Evolutionary conservation across 2,329 filamentous ascomycete genomes (phyloP).

Genomic region (Cladosporium sp.): DNA sequence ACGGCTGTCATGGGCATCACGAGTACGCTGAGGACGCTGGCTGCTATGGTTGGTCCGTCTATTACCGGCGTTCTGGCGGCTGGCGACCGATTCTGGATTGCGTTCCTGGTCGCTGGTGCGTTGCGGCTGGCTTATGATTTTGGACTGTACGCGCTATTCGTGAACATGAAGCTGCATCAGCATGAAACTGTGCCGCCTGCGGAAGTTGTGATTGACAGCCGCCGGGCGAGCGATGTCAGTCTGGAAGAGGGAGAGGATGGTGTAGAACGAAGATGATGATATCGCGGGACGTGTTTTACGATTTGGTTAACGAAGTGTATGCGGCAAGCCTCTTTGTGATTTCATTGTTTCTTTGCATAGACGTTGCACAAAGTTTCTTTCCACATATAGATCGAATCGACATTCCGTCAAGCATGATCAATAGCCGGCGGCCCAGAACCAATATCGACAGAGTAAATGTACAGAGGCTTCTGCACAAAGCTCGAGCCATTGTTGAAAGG

Average conservation of each 20-base stretch:
- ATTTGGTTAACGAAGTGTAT: not conserved
- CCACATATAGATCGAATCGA: too few species aligned
- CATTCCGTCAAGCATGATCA: slow-evolving; percentile 20
- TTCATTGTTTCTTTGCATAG: not conserved
- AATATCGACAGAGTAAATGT: slow-evolving; percentile 25
- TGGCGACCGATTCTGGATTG: slow-evolving; percentile 53
- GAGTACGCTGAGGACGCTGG: slow-evolving; percentile 53
- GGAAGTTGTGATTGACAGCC: not conserved
- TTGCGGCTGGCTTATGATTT: slow-evolving; percentile 53
- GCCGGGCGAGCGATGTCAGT: not conserved
- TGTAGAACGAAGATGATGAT: not conserved
- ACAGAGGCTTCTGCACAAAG: slow-evolving; percentile 21
- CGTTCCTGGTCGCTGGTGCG: slow-evolving; percentile 52
- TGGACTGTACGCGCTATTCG: slow-evolving; percentile 53
- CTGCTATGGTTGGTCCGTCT: slow-evolving; percentile 49
- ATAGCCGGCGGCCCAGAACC: slow-evolving; percentile 23
- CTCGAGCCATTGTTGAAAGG: slow-evolving; percentile 25
- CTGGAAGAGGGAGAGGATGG: not conserved
- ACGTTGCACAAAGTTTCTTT: not conserved
- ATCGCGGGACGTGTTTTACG: not conserved
- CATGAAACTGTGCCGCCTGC: slow-evolving; percentile 3
- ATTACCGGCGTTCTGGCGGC: slow-evolving; percentile 52
- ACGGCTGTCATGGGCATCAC: slow-evolving; percentile 68
- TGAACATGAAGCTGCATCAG: slow-evolving; percentile 47
- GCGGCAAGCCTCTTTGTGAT: too few species aligned